Percentiles rank a stretch among this genome's conserved stretches.
Evolutionary conservation across 768 basidiomycete species (phyloP).

Genomic region (Cantharellus anzutake): DNA sequence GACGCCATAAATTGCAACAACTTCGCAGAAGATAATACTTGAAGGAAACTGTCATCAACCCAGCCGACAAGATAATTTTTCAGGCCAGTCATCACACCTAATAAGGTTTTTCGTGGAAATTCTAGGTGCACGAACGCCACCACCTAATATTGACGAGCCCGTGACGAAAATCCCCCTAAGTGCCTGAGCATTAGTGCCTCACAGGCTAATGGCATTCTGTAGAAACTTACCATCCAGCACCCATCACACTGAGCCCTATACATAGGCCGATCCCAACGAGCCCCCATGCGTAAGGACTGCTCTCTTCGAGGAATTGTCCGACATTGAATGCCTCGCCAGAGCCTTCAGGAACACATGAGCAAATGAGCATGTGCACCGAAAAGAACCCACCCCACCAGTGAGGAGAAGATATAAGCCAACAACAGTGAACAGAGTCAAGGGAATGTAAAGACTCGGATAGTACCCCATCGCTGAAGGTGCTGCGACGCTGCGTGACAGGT

Average conservation of each 20-base stretch:
- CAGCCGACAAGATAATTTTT: not conserved
- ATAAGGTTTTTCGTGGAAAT: slow-evolving; percentile 97
- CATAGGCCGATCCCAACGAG: slow-evolving; percentile 80
- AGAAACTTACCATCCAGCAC: slow-evolving; percentile 71
- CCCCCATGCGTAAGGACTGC: slow-evolving; percentile 86
- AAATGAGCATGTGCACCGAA: not conserved
- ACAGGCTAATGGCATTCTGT: not conserved
- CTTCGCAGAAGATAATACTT: slow-evolving; percentile 98
- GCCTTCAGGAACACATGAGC: slow-evolving; percentile 23
- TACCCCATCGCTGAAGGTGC: slow-evolving; percentile 1
- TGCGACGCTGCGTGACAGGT: not conserved
- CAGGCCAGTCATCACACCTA: slow-evolving; percentile 33
- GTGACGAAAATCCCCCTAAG: slow-evolving; percentile 93
- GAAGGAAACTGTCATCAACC: not conserved
- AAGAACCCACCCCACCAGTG: slow-evolving; percentile 38
- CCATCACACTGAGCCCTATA: slow-evolving; percentile 82
- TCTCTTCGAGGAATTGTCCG: slow-evolving; percentile 84
- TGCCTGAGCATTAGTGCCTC: not conserved
- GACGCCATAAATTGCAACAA: slow-evolving; percentile 95
- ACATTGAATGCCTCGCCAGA: slow-evolving; percentile 88
- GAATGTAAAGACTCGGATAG: slow-evolving; percentile 6
- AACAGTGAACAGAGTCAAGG: slow-evolving; percentile 33
- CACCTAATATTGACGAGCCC: slow-evolving; percentile 90
- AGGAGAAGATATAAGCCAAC: slow-evolving; percentile 79
- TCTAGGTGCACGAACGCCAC: slow-evolving; percentile 81